phyloP scores from a whole-genome alignment of 2,329 filamentous ascomycete genomes.

The Alternaria burnsii region DNA sequence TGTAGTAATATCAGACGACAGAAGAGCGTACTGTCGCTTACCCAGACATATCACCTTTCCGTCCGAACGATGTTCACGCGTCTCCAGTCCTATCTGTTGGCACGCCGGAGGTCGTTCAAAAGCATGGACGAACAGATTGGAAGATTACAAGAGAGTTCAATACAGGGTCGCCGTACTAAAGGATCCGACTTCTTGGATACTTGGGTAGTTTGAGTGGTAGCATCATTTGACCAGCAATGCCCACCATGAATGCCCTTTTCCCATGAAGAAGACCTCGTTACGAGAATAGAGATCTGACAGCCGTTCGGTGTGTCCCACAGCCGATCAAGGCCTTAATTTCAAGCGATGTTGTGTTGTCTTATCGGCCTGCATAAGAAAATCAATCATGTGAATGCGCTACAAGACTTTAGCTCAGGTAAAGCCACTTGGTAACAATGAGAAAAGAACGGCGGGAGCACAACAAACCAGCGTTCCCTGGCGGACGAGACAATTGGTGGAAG shows the following conservation, averaged over 20 bases:
- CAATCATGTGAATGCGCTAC: background rate
- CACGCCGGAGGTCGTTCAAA: background rate
- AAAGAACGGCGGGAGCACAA: background rate
- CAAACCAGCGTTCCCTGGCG: background rate
- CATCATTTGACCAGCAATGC: background rate
- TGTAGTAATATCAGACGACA: background rate
- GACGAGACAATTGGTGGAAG: background rate
- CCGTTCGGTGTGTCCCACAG: background rate
- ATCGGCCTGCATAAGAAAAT: background rate
- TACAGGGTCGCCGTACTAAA: background rate
- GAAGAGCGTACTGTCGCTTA: background rate
- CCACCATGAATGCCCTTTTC: background rate
- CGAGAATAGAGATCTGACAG: background rate
- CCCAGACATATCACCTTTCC: background rate
- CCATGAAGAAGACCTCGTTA: background rate
- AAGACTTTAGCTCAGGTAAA: background rate
- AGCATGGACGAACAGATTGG: background rate
- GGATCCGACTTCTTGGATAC: background rate
- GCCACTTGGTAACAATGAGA: background rate
- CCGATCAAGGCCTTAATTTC: background rate
- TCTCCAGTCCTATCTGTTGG: background rate
- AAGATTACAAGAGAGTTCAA: background rate
- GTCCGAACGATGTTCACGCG: background rate
- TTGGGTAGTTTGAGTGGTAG: background rate
- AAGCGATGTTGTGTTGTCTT: background rate